Percentiles rank a stretch among this genome's conserved stretches.
phyloP scores from a whole-genome alignment of 805 yeast genomes.

The Pachysolen tannophilus region DNA sequence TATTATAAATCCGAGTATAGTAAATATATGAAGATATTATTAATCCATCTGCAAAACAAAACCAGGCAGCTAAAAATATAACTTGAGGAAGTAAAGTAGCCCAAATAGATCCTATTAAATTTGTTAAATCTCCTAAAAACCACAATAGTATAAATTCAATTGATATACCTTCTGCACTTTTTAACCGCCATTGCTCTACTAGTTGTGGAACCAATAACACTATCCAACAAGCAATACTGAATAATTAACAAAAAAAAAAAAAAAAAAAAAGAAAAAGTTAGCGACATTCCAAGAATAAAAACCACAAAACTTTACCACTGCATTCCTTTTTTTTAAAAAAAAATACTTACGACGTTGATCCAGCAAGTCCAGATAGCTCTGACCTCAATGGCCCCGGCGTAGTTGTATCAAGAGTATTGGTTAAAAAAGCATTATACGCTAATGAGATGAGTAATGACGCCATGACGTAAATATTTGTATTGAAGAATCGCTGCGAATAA shows the following conservation, averaged over 20 bases:
- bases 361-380: slow-evolving; percentile 54
- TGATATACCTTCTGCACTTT: slow-evolving; percentile 72
- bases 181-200: slow-evolving; percentile 71
- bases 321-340: no score
- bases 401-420: background rate
- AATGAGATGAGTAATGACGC: background rate
- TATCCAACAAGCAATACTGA: slow-evolving; percentile 68
- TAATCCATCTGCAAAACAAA: slow-evolving; percentile 59
- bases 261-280: background rate
- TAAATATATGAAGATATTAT: slow-evolving; percentile 52
- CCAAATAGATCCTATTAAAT: slow-evolving; percentile 62
- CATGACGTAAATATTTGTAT: background rate
- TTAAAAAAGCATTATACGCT: background rate
- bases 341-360: slow-evolving; percentile 52
- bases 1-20: slow-evolving; percentile 41
- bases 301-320: slow-evolving; percentile 1
- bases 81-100: slow-evolving; percentile 66
- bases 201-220: slow-evolving; percentile 71
- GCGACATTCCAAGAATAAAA: background rate
- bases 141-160: slow-evolving; percentile 59
- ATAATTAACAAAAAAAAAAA: no score
- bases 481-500: no score
- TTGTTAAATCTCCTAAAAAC: slow-evolving; percentile 66
- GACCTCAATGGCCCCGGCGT: slow-evolving; percentile 27
- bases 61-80: slow-evolving; percentile 66